phyloP scores from a whole-genome alignment of 306 rosid genomes.

The Prunus dulcis region DNA sequence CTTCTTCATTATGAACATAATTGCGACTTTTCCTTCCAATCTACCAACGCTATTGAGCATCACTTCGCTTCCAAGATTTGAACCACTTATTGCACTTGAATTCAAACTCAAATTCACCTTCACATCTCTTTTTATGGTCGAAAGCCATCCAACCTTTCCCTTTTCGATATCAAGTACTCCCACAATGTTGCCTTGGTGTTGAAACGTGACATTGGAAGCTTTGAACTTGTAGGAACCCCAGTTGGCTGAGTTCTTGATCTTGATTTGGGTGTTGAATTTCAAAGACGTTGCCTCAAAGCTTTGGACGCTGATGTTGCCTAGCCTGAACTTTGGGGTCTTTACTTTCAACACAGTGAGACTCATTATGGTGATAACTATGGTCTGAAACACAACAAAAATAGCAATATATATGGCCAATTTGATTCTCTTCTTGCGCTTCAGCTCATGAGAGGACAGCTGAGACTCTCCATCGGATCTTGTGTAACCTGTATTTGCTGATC shows the following conservation, averaged over 20 bases:
- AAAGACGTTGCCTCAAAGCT: too few species aligned
- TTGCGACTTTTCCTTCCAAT: too few species aligned
- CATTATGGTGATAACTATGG: not conserved
- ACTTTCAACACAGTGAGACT: slow-evolving; percentile 17
- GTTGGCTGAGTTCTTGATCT: slow-evolving; percentile 14
- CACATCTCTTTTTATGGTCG: not conserved
- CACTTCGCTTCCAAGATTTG: not conserved
- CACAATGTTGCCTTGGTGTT: not conserved
- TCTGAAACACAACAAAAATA: slow-evolving; percentile 20
- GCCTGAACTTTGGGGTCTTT: slow-evolving; percentile 23
- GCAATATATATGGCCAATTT: not conserved
- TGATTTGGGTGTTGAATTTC: slow-evolving; percentile 3
- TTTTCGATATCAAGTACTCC: not conserved
- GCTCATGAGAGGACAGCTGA: slow-evolving; percentile 6
- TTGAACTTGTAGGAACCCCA: slow-evolving; percentile 17
- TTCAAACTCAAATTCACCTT: not conserved
- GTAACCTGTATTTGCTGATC: not conserved
- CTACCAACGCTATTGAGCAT: not conserved
- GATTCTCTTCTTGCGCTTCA: slow-evolving; percentile 5
- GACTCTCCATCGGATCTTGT: not conserved
- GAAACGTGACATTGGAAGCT: not conserved
- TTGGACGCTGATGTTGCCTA: not conserved
- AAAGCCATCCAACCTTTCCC: slow-evolving; percentile 10
- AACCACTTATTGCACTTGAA: not conserved
- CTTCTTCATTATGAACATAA: too few species aligned